phyloP scores from a whole-genome alignment of 768 basidiomycete species.

The Amanita pseudoporphyria region DNA sequence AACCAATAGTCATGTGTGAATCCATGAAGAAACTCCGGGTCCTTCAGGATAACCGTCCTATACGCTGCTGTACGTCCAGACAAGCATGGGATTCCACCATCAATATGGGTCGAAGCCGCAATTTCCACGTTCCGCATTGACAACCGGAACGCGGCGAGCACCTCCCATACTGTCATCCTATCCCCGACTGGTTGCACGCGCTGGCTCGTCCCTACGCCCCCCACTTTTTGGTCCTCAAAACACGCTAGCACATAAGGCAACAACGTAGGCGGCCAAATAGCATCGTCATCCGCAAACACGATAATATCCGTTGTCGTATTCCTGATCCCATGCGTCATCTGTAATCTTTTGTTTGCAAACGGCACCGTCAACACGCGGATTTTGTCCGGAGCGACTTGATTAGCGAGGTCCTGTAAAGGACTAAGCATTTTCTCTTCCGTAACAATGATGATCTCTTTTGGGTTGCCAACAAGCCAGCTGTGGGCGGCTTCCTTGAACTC shows the following conservation, averaged over 20 bases:
- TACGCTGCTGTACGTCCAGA: slow-evolving; percentile 92
- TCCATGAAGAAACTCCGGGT: slow-evolving; percentile 85
- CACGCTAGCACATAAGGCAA: slow-evolving; percentile 85
- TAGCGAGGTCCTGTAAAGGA: slow-evolving; percentile 82
- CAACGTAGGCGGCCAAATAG: slow-evolving; percentile 90
- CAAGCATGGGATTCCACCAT: slow-evolving; percentile 86
- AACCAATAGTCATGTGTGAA: slow-evolving; percentile 95
- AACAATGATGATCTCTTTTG: slow-evolving; percentile 67
- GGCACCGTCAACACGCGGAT: slow-evolving; percentile 87
- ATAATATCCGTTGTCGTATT: slow-evolving; percentile 89
- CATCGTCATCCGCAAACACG: slow-evolving; percentile 92
- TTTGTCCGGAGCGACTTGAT: slow-evolving; percentile 73
- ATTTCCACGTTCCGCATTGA: slow-evolving; percentile 95
- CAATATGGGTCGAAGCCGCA: slow-evolving; percentile 80
- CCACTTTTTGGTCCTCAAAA: slow-evolving; percentile 90
- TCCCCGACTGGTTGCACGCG: slow-evolving; percentile 75
- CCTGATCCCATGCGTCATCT: slow-evolving; percentile 91
- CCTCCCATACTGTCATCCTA: slow-evolving; percentile 89
- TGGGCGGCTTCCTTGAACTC: slow-evolving; percentile 92
- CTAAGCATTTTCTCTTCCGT: slow-evolving; percentile 86
- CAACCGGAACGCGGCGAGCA: slow-evolving; percentile 86
- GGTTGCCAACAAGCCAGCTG: slow-evolving; percentile 87
- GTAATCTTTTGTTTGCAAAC: slow-evolving; percentile 88
- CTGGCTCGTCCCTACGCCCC: slow-evolving; percentile 88
- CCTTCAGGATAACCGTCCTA: slow-evolving; percentile 89